These are phyloP conservation scores for Macrolepiota dolichaula DNA, from an alignment of 768 basidiomycete species.

Conservation along the genomic window DNA sequence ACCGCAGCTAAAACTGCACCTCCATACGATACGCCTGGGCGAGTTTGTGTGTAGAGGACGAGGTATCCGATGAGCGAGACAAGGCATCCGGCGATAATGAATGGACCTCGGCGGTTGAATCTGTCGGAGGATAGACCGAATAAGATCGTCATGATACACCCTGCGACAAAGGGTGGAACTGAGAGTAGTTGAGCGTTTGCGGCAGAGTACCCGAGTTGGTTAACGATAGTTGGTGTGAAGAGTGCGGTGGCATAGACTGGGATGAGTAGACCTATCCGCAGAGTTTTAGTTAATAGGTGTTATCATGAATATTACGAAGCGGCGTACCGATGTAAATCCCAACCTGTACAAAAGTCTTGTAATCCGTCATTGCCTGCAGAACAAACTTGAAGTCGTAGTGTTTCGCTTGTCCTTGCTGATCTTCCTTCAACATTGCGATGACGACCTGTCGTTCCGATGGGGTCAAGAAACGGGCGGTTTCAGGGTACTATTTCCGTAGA, in stretches of 20 bases:
- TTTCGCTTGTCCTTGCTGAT: conserved; percentile 40
- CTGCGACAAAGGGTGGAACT: conserved; percentile 46
- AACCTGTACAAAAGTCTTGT: conserved; percentile 38
- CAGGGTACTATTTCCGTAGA: conserved; percentile 39
- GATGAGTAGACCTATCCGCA: conserved; percentile 30
- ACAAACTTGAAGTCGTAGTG: conserved; percentile 43
- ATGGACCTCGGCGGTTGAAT: conserved; percentile 42
- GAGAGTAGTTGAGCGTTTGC: conserved; percentile 48
- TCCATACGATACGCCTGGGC: conserved; percentile 37
- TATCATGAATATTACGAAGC: neutral
- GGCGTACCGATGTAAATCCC: conserved; percentile 39
- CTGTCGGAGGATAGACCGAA: conserved; percentile 41
- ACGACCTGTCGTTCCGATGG: conserved; percentile 38
- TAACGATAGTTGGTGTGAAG: conserved; percentile 50
- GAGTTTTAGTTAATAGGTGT: neutral
- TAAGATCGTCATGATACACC: conserved; percentile 39
- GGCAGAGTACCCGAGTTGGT: conserved; percentile 42
- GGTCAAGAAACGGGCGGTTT: conserved; percentile 54
- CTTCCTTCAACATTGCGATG: conserved; percentile 38
- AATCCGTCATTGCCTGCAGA: conserved; percentile 45
- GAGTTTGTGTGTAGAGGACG: conserved; percentile 36
- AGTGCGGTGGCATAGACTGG: conserved; percentile 43
- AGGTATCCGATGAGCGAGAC: conserved; percentile 51
- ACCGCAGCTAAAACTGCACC: conserved; percentile 48
- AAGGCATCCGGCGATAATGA: conserved; percentile 37